Conservation (phyloP, 1,139 yeast genomes). For the Candida labiduridarum region DNA sequence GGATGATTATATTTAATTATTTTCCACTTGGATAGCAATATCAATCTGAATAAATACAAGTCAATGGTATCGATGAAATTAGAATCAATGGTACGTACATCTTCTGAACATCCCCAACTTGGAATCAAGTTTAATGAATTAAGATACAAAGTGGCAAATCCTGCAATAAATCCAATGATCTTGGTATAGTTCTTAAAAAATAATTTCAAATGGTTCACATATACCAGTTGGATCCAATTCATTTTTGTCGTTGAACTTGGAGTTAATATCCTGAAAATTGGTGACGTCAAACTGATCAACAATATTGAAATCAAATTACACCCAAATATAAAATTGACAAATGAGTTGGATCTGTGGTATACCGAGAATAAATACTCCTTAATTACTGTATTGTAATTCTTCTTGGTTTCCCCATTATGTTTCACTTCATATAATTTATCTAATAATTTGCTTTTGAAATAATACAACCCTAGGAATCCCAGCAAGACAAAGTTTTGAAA, state of each 20-base stretch:
- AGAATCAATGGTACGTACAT: slow-evolving; percentile 16
- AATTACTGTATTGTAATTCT: slow-evolving; percentile 16
- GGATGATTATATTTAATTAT: slow-evolving; percentile 45
- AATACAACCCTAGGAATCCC: slow-evolving; percentile 22
- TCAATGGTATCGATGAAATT: slow-evolving; percentile 33
- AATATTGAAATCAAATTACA: slow-evolving; percentile 42
- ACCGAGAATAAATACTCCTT: slow-evolving; percentile 24
- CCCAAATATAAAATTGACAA: slow-evolving; percentile 37
- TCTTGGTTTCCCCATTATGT: slow-evolving; percentile 17
- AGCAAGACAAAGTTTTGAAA: slow-evolving; percentile 29
- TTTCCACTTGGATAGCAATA: slow-evolving; percentile 47
- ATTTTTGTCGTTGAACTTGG: slow-evolving; percentile 13
- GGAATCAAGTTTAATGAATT: slow-evolving; percentile 32
- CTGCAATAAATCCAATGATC: slow-evolving; percentile 38
- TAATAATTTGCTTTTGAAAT: slow-evolving; percentile 27
- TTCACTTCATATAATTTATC: slow-evolving; percentile 33
- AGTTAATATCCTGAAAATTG: slow-evolving; percentile 25
- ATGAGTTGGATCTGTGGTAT: slow-evolving; percentile 33
- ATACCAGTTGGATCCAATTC: slow-evolving; percentile 12
- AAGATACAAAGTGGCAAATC: slow-evolving; percentile 29
- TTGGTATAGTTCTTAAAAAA: slow-evolving; percentile 40
- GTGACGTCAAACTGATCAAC: slow-evolving; percentile 38
- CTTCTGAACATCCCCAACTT: slow-evolving; percentile 23
- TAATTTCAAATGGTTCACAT: slow-evolving; percentile 24
- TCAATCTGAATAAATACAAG: slow-evolving; percentile 37